These are phyloP conservation scores for Mrakia hoshinonis DNA, from an alignment of 768 basidiomycete genomes.

Conservation along the genomic window DNA sequence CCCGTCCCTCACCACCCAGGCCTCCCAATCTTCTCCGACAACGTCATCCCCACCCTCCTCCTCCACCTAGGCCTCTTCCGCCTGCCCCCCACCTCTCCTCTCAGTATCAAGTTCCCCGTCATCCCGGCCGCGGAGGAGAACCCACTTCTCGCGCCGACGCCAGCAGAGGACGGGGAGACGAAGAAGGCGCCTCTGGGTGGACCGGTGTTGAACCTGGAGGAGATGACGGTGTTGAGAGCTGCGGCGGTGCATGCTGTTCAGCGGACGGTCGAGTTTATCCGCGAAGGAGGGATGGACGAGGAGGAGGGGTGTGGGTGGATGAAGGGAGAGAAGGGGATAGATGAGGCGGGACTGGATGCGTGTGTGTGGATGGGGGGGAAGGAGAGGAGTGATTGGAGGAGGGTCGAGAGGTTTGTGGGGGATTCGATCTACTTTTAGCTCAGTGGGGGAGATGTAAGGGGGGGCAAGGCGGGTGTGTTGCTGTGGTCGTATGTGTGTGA, in stretches of 20 bases:
- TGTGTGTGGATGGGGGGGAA: slow-evolving; percentile 82
- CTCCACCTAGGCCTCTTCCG: slow-evolving; percentile 62
- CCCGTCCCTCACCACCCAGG: slow-evolving; percentile 40
- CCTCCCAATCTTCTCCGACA: slow-evolving; percentile 57
- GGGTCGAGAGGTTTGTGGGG: slow-evolving; percentile 56
- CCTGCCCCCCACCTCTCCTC: slow-evolving; percentile 14
- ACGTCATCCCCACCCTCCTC: slow-evolving; percentile 73
- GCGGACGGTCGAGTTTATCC: slow-evolving; percentile 54
- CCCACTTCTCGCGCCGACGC: slow-evolving; percentile 36
- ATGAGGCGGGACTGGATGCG: slow-evolving; percentile 56
- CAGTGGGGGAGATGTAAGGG: too few relatives aligned
- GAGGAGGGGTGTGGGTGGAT: slow-evolving; percentile 42
- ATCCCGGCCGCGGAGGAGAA: slow-evolving; percentile 12
- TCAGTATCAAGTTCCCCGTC: slow-evolving; percentile 1
- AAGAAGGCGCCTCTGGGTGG: slow-evolving; percentile 41
- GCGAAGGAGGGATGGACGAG: slow-evolving; percentile 37
- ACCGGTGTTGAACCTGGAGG: slow-evolving; percentile 52
- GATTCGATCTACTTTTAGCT: slow-evolving; percentile 64
- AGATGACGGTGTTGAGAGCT: slow-evolving; percentile 66
- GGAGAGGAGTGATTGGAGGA: slow-evolving; percentile 62
- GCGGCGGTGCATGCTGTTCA: slow-evolving; percentile 74
- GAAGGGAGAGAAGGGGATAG: slow-evolving; percentile 49
- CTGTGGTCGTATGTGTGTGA: too few relatives aligned
- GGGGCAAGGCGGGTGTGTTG: too few relatives aligned
- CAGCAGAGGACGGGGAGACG: neutral